These are phyloP conservation scores for Cladorrhinum sp. DNA, from an alignment of 2,329 filamentous ascomycete species.

Conservation along the genomic window DNA sequence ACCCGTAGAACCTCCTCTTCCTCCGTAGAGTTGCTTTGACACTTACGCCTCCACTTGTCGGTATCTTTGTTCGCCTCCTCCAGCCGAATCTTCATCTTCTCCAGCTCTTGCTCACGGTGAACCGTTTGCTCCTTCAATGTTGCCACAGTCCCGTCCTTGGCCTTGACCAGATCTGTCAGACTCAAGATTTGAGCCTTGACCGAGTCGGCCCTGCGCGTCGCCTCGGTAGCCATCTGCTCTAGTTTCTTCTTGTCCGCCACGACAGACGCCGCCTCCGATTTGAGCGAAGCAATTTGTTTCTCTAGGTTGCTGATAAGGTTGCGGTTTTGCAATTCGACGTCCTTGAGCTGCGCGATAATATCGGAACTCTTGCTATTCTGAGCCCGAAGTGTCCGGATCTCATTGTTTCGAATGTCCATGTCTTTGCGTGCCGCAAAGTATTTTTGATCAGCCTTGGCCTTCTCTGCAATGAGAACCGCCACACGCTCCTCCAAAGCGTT, in stretches of 20 bases:
- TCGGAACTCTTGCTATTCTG: slow-evolving; percentile 91
- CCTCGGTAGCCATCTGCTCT: slow-evolving; percentile 70
- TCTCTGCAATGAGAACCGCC: slow-evolving; percentile 73
- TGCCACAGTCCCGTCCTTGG: slow-evolving; percentile 65
- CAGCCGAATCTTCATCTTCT: slow-evolving; percentile 73
- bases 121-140: slow-evolving; percentile 55
- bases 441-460: slow-evolving; percentile 95
- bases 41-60: slow-evolving; percentile 82
- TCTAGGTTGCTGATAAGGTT: slow-evolving; percentile 79
- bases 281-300: slow-evolving; percentile 82
- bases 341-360: slow-evolving; percentile 90
- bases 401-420: slow-evolving; percentile 78
- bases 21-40: slow-evolving; percentile 73
- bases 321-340: slow-evolving; percentile 75
- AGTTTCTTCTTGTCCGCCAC: slow-evolving; percentile 70
- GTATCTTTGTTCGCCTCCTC: slow-evolving; percentile 78
- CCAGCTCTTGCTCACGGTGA: slow-evolving; percentile 69
- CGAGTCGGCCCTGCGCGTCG: slow-evolving; percentile 65
- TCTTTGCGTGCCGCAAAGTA: slow-evolving; percentile 95
- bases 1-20: slow-evolving; percentile 85
- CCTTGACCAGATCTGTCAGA: slow-evolving; percentile 68
- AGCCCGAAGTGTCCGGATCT: slow-evolving; percentile 73
- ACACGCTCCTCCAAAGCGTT: slow-evolving; percentile 74
- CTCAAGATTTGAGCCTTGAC: slow-evolving; percentile 74
- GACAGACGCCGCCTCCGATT: slow-evolving; percentile 70